Evolutionary conservation across 148 eudicot genomes (phyloP), one percentile per base, ranked within the genome.

Genomic region (Chenopodium berlandieri): DNA sequence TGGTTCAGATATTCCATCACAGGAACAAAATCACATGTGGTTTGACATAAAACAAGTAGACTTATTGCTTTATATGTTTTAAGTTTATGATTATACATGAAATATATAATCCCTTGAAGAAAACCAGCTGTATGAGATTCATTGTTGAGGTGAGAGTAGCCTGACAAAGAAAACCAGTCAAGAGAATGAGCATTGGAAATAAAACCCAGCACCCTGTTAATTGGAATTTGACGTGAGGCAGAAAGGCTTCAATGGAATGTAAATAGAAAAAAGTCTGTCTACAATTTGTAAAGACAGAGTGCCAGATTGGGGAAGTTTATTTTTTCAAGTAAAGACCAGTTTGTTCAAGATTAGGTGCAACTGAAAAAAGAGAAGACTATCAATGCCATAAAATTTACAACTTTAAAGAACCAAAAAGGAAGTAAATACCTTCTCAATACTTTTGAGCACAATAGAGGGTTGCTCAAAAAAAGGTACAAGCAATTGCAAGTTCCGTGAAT

Each of bases 391-490:
- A 20, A 72, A 3, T 32, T n/a, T 62, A 62, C 19, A 9, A 47
- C 37, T 3, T 50, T 50, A 37, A 54, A 78, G 79, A 34, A 75
- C 31, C 25, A 27, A 11, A 31, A 14, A 30, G 0, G 27, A 46
- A 14, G 12, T 23, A 75, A 31, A 48, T 91, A 95, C 99, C 97
- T 92, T 91, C 54, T 85, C 84, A 25, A 95, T 91, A 83, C 84
- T 79, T 81, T 87, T 82, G 78, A 95, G 83, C 13, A 81, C 82
- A 83, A 95, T 95, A 46, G 97, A 92, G 72, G 97, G 94, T 64
- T 84, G 82, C 71, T 90, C 92, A 85, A 95, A 92, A 90, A 95
- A 95, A 71, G 99, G 99, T 50, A 95, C 93, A 58, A 95, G 94
- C 89, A 95, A 85, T 63, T 90, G 86, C 91, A 95, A 82, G 87